phyloP scores from a whole-genome alignment of 163 green algal species.

The Scenedesmus sp. region DNA sequence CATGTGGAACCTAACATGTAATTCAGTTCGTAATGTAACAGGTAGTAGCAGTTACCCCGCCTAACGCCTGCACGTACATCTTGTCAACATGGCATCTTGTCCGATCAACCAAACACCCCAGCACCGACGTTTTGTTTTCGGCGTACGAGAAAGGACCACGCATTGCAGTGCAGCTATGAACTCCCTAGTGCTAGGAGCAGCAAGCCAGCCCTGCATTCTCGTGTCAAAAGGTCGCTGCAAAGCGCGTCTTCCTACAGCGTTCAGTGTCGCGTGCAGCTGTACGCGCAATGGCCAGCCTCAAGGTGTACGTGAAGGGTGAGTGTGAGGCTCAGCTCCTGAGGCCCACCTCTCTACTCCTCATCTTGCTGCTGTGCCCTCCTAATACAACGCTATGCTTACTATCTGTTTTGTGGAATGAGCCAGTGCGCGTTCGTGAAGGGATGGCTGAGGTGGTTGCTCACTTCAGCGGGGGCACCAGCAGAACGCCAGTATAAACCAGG shows the following conservation, averaged over 20 bases:
- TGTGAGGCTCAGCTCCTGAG: neutral
- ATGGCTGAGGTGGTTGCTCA: neutral
- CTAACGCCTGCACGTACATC: neutral
- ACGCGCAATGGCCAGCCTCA: slow-evolving; percentile 37
- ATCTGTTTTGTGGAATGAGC: neutral
- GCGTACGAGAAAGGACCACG: neutral
- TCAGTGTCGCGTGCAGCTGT: neutral
- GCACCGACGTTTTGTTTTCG: neutral
- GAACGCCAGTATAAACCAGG: neutral
- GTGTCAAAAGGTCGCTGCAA: neutral
- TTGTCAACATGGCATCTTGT: neutral
- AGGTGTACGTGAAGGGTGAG: slow-evolving; percentile 49
- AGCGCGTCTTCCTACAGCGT: neutral
- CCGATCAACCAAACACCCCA: neutral
- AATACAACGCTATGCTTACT: neutral
- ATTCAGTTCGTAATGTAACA: neutral
- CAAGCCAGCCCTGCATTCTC: neutral
- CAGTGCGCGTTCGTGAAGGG: neutral
- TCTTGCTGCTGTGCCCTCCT: neutral
- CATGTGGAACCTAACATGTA: too few species aligned
- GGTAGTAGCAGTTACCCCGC: neutral
- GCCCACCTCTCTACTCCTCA: neutral
- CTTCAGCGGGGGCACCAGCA: neutral
- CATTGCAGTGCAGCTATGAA: neutral
- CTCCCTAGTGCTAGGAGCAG: neutral